Conservation (phyloP, 140 eudicot species). For the Flaveria floridana region DNA sequence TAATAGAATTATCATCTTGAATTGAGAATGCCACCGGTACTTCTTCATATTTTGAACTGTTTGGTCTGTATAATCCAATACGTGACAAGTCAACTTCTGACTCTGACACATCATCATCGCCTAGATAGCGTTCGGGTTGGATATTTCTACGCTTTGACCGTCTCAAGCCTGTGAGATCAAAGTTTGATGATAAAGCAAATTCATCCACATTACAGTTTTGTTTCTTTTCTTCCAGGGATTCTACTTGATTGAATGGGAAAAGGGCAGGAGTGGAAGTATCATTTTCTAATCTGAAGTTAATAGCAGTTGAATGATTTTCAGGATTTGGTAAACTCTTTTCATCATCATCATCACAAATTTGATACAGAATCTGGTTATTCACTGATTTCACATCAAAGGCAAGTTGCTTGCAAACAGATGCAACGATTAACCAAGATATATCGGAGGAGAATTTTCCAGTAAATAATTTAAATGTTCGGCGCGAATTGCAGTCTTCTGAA, state of each 20-base stretch:
- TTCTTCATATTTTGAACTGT: constrained; percentile 50
- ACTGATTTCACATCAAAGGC: constrained; percentile 64
- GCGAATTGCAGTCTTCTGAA: constrained; percentile 72
- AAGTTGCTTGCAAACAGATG: constrained; percentile 67
- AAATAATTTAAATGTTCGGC: constrained; percentile 52
- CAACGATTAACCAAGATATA: constrained; percentile 74
- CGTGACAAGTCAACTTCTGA: constrained; percentile 56
- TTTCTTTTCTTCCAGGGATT: constrained; percentile 28
- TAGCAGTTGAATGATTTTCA: constrained; percentile 40
- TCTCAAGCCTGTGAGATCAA: constrained; percentile 51
- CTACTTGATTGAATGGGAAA: constrained; percentile 36
- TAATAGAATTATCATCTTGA: constrained; percentile 59
- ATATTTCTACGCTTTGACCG: constrained; percentile 76
- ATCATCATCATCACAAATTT: constrained; percentile 49
- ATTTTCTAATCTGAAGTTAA: constrained; percentile 65
- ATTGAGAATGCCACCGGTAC: constrained; percentile 61
- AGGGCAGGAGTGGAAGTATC: constrained; percentile 46
- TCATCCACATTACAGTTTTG: constrained; percentile 34
- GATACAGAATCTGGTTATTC: constrained; percentile 64
- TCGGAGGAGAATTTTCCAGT: constrained; percentile 73
- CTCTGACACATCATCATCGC: constrained; percentile 59
- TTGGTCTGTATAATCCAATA: constrained; percentile 55
- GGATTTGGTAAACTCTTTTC: constrained; percentile 29
- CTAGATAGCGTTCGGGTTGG: constrained; percentile 77
- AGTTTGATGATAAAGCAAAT: constrained; percentile 29